Conservation (phyloP, 2,329 filamentous ascomycete species). For the Diaporthe batatas region DNA sequence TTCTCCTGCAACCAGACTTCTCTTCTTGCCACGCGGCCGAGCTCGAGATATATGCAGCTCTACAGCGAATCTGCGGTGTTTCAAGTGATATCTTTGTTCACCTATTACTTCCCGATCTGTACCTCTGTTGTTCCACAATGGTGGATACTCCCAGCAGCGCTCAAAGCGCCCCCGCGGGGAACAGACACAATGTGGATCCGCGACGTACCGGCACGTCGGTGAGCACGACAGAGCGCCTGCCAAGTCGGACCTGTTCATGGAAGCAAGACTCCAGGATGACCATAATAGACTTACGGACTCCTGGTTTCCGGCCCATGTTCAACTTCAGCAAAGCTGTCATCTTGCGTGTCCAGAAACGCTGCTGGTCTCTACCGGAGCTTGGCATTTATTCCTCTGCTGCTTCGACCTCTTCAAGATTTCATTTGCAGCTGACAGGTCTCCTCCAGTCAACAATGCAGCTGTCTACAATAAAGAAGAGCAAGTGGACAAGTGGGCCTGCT, state of each 20-base stretch:
- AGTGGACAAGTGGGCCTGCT: background rate
- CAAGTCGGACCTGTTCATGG: conserved; percentile 7
- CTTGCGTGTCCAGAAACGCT: conserved; percentile 17
- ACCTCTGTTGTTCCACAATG: conserved; percentile 10
- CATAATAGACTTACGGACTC: conserved; percentile 19
- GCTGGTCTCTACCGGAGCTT: background rate
- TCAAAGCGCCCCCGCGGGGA: conserved; percentile 21
- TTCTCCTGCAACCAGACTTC: background rate
- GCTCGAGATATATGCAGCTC: background rate
- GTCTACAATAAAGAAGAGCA: background rate
- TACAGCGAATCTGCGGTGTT: conserved; percentile 6
- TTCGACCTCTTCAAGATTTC: conserved; percentile 2
- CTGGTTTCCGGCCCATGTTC: conserved; percentile 18
- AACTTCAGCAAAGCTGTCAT: background rate
- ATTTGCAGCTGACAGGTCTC: background rate
- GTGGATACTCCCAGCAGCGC: conserved; percentile 21
- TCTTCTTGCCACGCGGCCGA: conserved; percentile 6
- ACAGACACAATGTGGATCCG: conserved; percentile 15
- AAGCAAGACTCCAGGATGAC: conserved; percentile 1
- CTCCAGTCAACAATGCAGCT: background rate
- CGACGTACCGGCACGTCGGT: conserved; percentile 13
- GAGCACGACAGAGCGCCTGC: background rate
- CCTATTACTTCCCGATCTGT: background rate
- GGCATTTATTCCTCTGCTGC: background rate
- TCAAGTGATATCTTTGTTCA: conserved; percentile 13